Percentiles rank a stretch among this genome's conserved stretches.
phyloP scores from a whole-genome alignment of 2,329 filamentous ascomycete species.

The Nannizzia gypsea region DNA sequence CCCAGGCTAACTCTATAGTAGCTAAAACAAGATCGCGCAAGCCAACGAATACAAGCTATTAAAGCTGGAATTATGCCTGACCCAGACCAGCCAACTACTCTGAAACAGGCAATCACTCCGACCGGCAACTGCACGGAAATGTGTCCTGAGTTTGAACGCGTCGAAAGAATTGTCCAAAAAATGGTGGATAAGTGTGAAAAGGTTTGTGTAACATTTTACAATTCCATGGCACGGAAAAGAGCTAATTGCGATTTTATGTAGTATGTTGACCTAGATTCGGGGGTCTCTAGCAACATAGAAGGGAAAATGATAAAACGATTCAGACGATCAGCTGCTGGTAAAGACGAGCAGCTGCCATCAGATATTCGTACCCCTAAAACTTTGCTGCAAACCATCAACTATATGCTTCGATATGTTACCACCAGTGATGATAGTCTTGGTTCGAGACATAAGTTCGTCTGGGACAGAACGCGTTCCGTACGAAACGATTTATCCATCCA shows the following conservation, averaged over 20 bases:
- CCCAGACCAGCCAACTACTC: constrained; percentile 47
- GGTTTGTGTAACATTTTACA: constrained; percentile 26
- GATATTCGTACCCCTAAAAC: constrained; percentile 49
- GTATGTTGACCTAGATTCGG: constrained; percentile 27
- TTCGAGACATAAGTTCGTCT: constrained; percentile 51
- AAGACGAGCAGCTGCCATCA: constrained; percentile 51
- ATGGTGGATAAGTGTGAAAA: constrained; percentile 51
- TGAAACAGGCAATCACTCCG: constrained; percentile 50
- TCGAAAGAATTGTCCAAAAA: constrained; percentile 50
- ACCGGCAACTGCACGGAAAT: constrained; percentile 52
- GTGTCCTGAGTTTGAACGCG: constrained; percentile 53
- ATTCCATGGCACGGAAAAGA: neutral
- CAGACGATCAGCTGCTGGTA: constrained; percentile 49
- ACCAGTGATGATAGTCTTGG: constrained; percentile 39
- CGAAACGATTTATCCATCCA: constrained; percentile 56
- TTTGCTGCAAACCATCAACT: constrained; percentile 37
- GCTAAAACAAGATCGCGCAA: constrained; percentile 41
- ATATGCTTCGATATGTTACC: constrained; percentile 41
- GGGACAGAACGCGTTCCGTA: constrained; percentile 53
- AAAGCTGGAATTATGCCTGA: constrained; percentile 44
- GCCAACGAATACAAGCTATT: constrained; percentile 42
- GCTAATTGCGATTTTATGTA: constrained; percentile 12
- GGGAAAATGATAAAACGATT: constrained; percentile 52
- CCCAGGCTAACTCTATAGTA: constrained; percentile 15
- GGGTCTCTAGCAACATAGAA: constrained; percentile 24